Conservation (phyloP, 768 basidiomycete genomes). For the Collybia sordida region DNA sequence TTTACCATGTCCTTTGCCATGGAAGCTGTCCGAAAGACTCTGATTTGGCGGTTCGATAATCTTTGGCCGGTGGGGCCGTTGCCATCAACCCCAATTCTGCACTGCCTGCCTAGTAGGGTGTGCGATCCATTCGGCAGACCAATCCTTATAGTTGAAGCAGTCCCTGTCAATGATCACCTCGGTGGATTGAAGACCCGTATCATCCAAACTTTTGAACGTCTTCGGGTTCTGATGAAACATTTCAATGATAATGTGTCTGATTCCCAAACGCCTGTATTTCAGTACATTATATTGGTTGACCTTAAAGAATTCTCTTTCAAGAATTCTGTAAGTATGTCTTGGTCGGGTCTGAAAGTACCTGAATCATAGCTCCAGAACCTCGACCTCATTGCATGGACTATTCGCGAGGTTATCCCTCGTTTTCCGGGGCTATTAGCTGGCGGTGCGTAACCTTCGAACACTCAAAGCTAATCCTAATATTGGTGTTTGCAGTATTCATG, state of each 20-base stretch:
- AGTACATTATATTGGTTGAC: slow-evolving; percentile 70
- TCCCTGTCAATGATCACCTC: slow-evolving; percentile 36
- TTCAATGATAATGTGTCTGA: slow-evolving; percentile 33
- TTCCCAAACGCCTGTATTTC: slow-evolving; percentile 43
- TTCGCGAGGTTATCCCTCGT: slow-evolving; percentile 64
- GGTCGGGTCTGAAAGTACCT: slow-evolving; percentile 4
- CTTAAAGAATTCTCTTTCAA: slow-evolving; percentile 55
- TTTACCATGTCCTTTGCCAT: slow-evolving; percentile 64
- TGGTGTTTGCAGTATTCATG: slow-evolving; percentile 51
- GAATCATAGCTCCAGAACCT: slow-evolving; percentile 41
- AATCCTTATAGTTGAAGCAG: slow-evolving; percentile 53
- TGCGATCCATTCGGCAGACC: slow-evolving; percentile 68
- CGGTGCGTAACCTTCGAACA: slow-evolving; percentile 35
- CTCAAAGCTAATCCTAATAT: slow-evolving; percentile 6
- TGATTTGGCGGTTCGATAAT: slow-evolving; percentile 56
- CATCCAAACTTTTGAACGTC: slow-evolving; percentile 52
- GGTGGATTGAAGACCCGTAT: slow-evolving; percentile 41
- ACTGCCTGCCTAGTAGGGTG: slow-evolving; percentile 52
- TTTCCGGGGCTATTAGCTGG: slow-evolving; percentile 79
- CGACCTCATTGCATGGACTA: slow-evolving; percentile 62
- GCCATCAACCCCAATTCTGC: slow-evolving; percentile 35
- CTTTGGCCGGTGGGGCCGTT: slow-evolving; percentile 34
- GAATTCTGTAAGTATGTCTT: slow-evolving; percentile 45
- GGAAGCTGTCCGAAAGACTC: slow-evolving; percentile 53
- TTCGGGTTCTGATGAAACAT: slow-evolving; percentile 54